Percentiles rank a stretch among this genome's conserved stretches.
These are phyloP conservation scores for Fraxinus anomala DNA, from an alignment of 257 asterid genomes.

Conservation along the genomic window DNA sequence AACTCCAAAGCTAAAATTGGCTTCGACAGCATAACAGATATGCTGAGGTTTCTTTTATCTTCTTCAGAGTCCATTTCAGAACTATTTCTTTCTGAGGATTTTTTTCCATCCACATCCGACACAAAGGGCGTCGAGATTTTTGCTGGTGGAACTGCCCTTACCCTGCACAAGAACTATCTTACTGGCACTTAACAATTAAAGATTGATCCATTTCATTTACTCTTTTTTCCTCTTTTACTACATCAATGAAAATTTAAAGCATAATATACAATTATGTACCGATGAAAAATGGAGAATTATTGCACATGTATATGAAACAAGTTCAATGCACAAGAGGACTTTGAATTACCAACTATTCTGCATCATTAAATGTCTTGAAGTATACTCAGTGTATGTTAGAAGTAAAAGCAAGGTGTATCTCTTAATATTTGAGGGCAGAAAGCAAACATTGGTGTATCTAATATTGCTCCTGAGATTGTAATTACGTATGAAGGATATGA, in stretches of 20 bases:
- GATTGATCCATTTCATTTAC: neutral
- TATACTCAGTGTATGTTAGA: neutral
- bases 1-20: conserved; percentile 83
- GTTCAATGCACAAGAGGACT: neutral
- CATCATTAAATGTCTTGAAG: neutral
- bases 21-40: conserved; percentile 75
- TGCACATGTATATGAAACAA: neutral
- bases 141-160: conserved; percentile 64
- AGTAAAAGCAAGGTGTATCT: neutral
- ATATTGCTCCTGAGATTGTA: neutral
- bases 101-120: conserved; percentile 30
- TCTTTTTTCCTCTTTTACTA: neutral
- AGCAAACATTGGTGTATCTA: neutral
- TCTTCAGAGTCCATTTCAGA: conserved; percentile 26
- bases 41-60: conserved; percentile 58
- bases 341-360: neutral
- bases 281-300: neutral
- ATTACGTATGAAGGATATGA: neutral
- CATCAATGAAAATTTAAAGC: neutral
- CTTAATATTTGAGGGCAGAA: too few species aligned
- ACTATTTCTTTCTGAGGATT: conserved; percentile 14
- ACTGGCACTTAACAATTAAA: neutral
- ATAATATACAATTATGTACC: neutral
- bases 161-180: conserved; percentile 37
- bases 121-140: conserved; percentile 51